Base-by-base conservation (phyloP, 371 early-diverging fungal species). In the Mortierella sp. region DNA sequence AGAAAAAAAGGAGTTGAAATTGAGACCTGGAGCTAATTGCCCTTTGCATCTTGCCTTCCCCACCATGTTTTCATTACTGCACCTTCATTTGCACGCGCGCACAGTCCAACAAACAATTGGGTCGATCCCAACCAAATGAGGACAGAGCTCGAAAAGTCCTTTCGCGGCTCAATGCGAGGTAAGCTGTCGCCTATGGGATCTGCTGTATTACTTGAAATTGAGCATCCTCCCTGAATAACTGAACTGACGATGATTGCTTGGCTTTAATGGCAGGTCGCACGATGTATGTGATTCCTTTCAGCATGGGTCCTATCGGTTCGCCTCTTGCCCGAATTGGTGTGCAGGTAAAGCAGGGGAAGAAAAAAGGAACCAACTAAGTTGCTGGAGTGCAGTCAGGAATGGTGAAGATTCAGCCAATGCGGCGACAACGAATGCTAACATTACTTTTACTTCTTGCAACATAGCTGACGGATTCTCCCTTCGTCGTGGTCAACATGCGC, bases 211-310 rank as follows among this genome's bases (percentile, higher is more conserved):
- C 13, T 11, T 26, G 14, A 6, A n/a, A 13, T 2, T 6, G 26
- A 9, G 54, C 9, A 10, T 57, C n/a, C 21, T 24, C 21, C 28
- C 24, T 71, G 21, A 24, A 9, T 46, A n/a, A 57, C 69, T n/a
- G n/a, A n/a, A 57, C 69, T n/a, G 13, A 70, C 31, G 26, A 59
- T 5, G 16, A 48, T 53, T 9, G 6, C 10, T 40, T 24, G 5
- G 21, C 37, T 37, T 2, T 21, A 40, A 37, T 67, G 40, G 8
- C n/a, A 88, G 88, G 88, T 43, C 88, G 89, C 37, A 88, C 87
- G 0, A 89, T 89, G 89, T 89, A 89, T 61, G 87, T 89, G 44
- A 89, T 89, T n/a, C 88, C 89, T 3, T 89, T 89, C 77, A 83
- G 82, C 44, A 89, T 89, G 89, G 89, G 89, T 19, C 89, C 89